Conservation (phyloP, 371 early-diverging fungal genomes). For the Circinella umbellata region DNA sequence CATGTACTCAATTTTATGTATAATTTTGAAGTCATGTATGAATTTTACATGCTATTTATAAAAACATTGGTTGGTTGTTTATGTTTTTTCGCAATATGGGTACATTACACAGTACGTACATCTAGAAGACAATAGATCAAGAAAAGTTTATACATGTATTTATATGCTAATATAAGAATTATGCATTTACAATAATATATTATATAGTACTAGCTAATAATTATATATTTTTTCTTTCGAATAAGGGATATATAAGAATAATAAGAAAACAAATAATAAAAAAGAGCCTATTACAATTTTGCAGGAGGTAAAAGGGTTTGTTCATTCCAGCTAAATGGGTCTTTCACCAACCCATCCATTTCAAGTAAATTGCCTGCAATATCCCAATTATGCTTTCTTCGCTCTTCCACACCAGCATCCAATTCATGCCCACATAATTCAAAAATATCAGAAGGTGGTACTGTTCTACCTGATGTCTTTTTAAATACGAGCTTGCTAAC, state of each 20-base stretch:
- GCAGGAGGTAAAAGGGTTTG: constrained; percentile 11
- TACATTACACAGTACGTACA: no score
- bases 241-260: not conserved
- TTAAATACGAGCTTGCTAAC: constrained; percentile 53
- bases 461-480: constrained; percentile 42
- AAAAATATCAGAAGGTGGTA: constrained; percentile 37
- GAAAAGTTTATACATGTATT: no score
- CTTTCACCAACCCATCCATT: constrained; percentile 28
- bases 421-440: constrained; percentile 43
- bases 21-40: no score
- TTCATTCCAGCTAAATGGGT: constrained; percentile 23
- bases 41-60: no score
- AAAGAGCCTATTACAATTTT: constrained; percentile 13
- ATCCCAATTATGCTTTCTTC: constrained; percentile 27
- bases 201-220: not conserved
- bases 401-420: constrained; percentile 26
- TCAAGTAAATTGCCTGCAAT: constrained; percentile 26
- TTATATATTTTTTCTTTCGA: not conserved
- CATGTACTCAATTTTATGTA: no score
- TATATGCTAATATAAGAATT: no score
- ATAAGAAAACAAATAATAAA: no score
- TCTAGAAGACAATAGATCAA: no score
- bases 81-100: no score
- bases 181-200: no score
- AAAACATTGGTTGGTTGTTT: no score